phyloP scores from a whole-genome alignment of 176 grass and related monocot species.

The Poa pratensis region DNA sequence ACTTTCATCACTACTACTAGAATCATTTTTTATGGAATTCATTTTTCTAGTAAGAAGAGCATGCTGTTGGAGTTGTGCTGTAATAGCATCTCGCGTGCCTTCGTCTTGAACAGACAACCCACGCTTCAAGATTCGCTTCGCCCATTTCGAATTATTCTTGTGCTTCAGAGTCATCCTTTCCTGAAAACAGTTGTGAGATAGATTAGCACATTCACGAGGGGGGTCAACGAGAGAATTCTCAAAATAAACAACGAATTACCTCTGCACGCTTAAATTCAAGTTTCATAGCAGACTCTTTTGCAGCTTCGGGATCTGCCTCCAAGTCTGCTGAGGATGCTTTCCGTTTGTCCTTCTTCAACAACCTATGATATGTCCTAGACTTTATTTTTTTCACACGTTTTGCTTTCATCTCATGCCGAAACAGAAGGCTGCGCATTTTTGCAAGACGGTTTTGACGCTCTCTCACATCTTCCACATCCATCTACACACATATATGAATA shows the following conservation, averaged over 20 bases:
- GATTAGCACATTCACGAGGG: background rate
- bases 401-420: conserved; percentile 89
- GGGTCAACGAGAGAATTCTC: conserved; percentile 7
- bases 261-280: conserved; percentile 92
- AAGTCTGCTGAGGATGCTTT: conserved; percentile 67
- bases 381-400: conserved; percentile 97
- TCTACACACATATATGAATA: conserved; percentile 53
- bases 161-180: conserved; percentile 93
- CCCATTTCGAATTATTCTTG: conserved; percentile 91
- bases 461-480: conserved; percentile 77
- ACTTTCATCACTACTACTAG: conserved; percentile 77
- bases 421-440: conserved; percentile 98
- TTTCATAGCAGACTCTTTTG: conserved; percentile 74
- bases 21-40: conserved; percentile 74
- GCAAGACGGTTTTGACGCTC: conserved; percentile 79
- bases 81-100: conserved; percentile 78
- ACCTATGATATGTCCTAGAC: conserved; percentile 92
- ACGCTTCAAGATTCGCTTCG: conserved; percentile 78
- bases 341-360: conserved; percentile 83
- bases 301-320: conserved; percentile 78
- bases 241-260: conserved; percentile 45
- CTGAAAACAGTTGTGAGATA: conserved; percentile 48
- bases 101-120: conserved; percentile 87
- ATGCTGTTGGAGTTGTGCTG: conserved; percentile 79
- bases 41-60: conserved; percentile 89